Percentiles rank a stretch among this genome's conserved stretches.
phyloP scores from a whole-genome alignment of 768 basidiomycete species.

The Psilocybe cyanescens region DNA sequence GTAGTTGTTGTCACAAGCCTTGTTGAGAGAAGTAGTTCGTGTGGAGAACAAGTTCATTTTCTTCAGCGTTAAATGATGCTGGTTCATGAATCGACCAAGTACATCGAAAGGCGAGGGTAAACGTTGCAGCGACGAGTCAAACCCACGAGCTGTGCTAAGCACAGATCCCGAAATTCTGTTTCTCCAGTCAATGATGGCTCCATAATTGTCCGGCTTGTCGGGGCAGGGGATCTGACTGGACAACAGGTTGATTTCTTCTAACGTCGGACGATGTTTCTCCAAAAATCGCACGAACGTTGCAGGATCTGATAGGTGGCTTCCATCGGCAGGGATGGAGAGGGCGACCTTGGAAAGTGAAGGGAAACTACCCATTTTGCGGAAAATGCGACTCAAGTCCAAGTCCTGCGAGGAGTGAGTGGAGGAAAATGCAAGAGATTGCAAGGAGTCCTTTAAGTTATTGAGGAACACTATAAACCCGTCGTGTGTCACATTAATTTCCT shows the following conservation, averaged over 20 bases:
- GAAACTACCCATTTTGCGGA: slow-evolving; percentile 39
- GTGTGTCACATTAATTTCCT: slow-evolving; percentile 37
- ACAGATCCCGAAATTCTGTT: neutral
- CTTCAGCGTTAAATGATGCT: neutral
- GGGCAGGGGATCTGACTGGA: slow-evolving; percentile 21
- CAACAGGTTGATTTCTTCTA: slow-evolving; percentile 39
- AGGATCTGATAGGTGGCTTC: slow-evolving; percentile 41
- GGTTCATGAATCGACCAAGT: neutral
- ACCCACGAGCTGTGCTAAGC: neutral
- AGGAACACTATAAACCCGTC: slow-evolving; percentile 48
- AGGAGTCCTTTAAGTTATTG: slow-evolving; percentile 41
- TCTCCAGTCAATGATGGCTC: neutral
- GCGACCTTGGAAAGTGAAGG: slow-evolving; percentile 38
- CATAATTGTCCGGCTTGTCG: neutral
- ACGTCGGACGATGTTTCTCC: slow-evolving; percentile 33
- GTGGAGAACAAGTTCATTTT: neutral
- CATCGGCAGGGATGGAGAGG: slow-evolving; percentile 49
- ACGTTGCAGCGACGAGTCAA: neutral
- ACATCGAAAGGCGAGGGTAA: neutral
- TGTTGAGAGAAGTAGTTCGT: slow-evolving; percentile 22
- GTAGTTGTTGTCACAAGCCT: slow-evolving; percentile 25
- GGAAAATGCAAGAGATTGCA: slow-evolving; percentile 38
- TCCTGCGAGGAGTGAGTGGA: slow-evolving; percentile 39
- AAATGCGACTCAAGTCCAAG: slow-evolving; percentile 44
- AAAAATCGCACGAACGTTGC: slow-evolving; percentile 37